phyloP scores from a whole-genome alignment of 331 rosid genomes.

The Saraca asoca region DNA sequence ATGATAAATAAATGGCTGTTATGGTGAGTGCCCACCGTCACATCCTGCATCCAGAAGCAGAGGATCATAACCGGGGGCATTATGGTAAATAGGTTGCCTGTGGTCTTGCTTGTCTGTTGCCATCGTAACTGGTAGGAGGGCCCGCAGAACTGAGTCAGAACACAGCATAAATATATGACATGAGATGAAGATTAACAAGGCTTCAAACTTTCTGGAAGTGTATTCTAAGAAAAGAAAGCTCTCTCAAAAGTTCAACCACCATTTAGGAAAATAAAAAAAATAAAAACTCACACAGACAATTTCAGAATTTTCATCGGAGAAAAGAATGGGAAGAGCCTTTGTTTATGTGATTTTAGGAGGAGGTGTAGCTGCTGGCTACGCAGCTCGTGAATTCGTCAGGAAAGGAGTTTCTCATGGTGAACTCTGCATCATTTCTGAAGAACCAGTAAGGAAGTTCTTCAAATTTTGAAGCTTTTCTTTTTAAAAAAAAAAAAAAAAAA shows the following conservation, averaged over 20 bases:
- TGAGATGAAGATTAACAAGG: background rate
- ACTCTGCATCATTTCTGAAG: constrained; percentile 96
- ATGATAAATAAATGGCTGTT: too few relatives aligned
- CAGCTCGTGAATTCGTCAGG: constrained; percentile 83
- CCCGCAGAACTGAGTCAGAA: too few relatives aligned
- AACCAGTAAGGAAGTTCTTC: constrained; percentile 54
- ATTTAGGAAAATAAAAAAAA: background rate
- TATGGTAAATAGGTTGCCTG: background rate
- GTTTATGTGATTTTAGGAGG: constrained; percentile 96
- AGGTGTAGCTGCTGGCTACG: constrained; percentile 98
- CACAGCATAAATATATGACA: too few relatives aligned
- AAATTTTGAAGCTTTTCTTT: background rate
- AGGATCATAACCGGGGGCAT: background rate
- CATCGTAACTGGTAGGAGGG: background rate
- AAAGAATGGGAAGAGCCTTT: constrained; percentile 89
- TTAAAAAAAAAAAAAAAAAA: too few relatives aligned
- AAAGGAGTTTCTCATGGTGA: constrained; percentile 82
- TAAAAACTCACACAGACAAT: background rate
- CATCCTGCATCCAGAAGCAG: constrained; percentile 19
- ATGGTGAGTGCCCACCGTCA: background rate
- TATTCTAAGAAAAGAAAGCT: constrained; percentile 29
- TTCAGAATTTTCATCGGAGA: constrained; percentile 4
- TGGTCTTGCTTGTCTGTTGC: background rate
- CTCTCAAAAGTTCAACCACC: constrained; percentile 36
- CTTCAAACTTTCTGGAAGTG: constrained; percentile 27